Evolutionary conservation across 768 basidiomycete genomes (phyloP), one percentile per base, ranked within the genome.

Genomic region (Russula brevipes): DNA sequence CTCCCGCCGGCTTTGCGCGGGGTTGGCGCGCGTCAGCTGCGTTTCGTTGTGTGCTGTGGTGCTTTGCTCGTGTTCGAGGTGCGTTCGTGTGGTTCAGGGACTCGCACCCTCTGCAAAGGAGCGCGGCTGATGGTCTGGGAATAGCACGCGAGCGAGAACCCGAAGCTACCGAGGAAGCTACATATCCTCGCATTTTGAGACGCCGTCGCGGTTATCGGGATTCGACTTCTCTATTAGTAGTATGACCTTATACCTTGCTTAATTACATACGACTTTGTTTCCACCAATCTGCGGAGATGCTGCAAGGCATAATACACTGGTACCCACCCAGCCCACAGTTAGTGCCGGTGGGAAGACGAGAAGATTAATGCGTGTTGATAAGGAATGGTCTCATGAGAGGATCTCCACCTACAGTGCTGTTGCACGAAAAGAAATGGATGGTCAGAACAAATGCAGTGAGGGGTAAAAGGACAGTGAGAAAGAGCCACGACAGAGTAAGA

Each of bases 41-140:
- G 49, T 2, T 59, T 51, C 8, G 49, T 41, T 2, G 49, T 59
- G 51, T 59, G 58, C 17, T 42, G 30, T 10, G 58, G 58, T 0
- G 58, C 58, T 17, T 59, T 59, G 39, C 41, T 59, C 17, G 49
- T 59, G 31, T 51, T 59, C 42, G 58, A 59, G 58, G 57, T 58
- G 36, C 2, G 57, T 58, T 4, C 2, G 24, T 2, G 5, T 2
- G 38, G 4, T 41, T 5, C 2, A 30, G 24, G 24, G 24, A 24
- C 24, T 24, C 24, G 24, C 24, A 24, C 24, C 24, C 24, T 24
- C 24, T 24, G 24, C 17, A 11, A n/a, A 10, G 41, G 24, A 54
- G 12, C 31, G 19, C 12, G 16, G 36, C 36, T 58, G 24, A 58
- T 12, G 9, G 36, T 10, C 24, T 53, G 24, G 16, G 14, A 24